Base-by-base conservation (phyloP, 2,329 filamentous ascomycete species). In the Xylaria sp. region DNA sequence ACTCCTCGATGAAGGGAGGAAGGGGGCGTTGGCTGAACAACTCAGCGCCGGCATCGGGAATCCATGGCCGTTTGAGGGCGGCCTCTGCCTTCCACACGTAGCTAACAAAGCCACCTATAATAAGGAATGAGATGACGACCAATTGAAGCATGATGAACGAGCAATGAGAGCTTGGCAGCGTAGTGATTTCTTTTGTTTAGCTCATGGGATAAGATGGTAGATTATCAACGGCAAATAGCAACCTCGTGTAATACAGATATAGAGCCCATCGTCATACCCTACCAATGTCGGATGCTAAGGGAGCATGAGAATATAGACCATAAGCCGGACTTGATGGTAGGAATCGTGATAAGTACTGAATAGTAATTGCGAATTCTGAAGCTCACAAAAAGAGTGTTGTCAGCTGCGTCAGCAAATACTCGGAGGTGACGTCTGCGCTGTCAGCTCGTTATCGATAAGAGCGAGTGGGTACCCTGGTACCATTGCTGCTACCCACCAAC, bases 1-100 rank as follows among this genome's bases (percentile, higher is more conserved):
- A 80, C 51, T 81, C 75, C 56, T 83, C 77, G 41, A 80, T 74
- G n/a, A 85, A 83, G 0, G 81, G 78, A 2, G 80, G 82, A 33
- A 88, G 79, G 5, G 85, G 82, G n/a, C 78, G 80, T 75, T 87
- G 79, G 68, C 81, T 80, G 75, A 89, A 89, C 20, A 80, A 79
- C 31, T 78, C 77, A 41, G 83, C 82, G 25, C 80, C 82, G 28
- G 78, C 74, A 74, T 88, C 86, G 0, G 86, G 86, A 5, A 79
- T 76, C 86, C 87, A 89, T 7, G 81, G 83, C 54, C 79, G 78
- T 28, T 75, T 72, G 55, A 86, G 78, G 15, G 80, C 79, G 5
- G 81, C 80, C 73, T 89, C 85, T 39, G 80, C 77, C 64, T 77
- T 81, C 81, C 82, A 86, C 49, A 84, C 69, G 73, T 84, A 84